Conservation (phyloP, 192 early-diverging fungal genomes). For the Coemansia umbellata region DNA sequence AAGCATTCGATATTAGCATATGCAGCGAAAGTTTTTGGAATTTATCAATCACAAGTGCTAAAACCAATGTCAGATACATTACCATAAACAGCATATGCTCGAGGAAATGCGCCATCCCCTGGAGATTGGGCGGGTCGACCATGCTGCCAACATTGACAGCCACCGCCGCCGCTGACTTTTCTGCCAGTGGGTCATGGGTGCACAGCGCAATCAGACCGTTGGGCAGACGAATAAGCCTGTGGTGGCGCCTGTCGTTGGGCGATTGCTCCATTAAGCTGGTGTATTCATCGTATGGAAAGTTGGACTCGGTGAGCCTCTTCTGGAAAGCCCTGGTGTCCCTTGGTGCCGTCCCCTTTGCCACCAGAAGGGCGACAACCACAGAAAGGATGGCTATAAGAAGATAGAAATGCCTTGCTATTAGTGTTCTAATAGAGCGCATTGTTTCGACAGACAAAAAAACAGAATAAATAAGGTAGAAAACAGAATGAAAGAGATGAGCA, state of each 20-base stretch:
- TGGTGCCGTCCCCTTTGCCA: background rate
- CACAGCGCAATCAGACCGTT: conserved; percentile 60
- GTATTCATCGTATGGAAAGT: conserved; percentile 21
- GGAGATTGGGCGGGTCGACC: conserved; percentile 54
- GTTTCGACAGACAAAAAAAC: no score
- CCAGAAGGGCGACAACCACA: background rate
- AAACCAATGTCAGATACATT: background rate
- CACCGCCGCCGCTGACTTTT: conserved; percentile 55
- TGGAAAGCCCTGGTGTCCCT: background rate
- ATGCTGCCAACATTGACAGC: conserved; percentile 61
- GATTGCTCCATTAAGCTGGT: conserved; percentile 41
- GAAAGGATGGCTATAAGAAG: background rate
- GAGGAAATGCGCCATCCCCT: conserved; percentile 66
- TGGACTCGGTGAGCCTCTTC: background rate
- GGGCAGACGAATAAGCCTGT: conserved; percentile 53
- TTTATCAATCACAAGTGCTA: no score
- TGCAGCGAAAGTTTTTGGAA: no score
- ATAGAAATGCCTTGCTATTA: background rate
- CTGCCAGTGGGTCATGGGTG: conserved; percentile 52
- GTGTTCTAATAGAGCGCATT: no score
- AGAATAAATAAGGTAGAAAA: no score
- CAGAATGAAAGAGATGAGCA: no score
- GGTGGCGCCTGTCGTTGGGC: conserved; percentile 55
- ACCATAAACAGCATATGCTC: conserved; percentile 66
- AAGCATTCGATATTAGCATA: no score